Conservation (phyloP, 768 basidiomycete genomes). For the Infundibulicybe gibba region DNA sequence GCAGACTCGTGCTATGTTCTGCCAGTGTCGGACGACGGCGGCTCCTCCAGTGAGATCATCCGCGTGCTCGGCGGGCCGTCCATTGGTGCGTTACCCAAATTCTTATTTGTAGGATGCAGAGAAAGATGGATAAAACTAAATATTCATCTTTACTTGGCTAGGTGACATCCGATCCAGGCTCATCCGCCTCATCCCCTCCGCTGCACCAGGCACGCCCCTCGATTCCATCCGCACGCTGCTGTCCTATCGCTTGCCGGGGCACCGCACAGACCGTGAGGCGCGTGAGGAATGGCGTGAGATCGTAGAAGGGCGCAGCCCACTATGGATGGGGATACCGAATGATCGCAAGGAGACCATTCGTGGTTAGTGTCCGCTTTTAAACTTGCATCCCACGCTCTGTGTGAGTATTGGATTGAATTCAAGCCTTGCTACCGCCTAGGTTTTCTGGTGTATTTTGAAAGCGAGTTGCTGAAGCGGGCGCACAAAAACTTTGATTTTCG, state of each 20-base stretch:
- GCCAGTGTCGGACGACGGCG: constrained; percentile 94
- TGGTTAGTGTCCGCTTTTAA: constrained; percentile 47
- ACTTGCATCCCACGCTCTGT: neutral
- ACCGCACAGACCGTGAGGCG: constrained; percentile 67
- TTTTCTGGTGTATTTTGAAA: constrained; percentile 91
- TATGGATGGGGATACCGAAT: constrained; percentile 85
- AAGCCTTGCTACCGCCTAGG: constrained; percentile 38
- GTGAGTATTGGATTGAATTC: neutral
- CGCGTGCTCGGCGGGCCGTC: constrained; percentile 87
- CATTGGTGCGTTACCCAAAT: constrained; percentile 47
- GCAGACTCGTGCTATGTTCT: constrained; percentile 78
- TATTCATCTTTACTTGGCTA: constrained; percentile 20
- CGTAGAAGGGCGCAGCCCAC: constrained; percentile 76
- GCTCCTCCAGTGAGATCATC: constrained; percentile 92
- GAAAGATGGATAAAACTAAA: neutral
- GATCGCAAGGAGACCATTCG: constrained; percentile 92
- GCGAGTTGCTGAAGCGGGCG: constrained; percentile 80
- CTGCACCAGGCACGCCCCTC: constrained; percentile 55
- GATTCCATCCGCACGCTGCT: constrained; percentile 75
- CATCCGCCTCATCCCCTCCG: constrained; percentile 78
- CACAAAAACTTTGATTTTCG: constrained; percentile 94
- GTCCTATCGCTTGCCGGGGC: constrained; percentile 72
- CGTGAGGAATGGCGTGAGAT: constrained; percentile 91
- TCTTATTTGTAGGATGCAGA: neutral
- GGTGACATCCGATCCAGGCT: constrained; percentile 89